Evolutionary conservation across 163 green algal genomes (phyloP).

Genomic region (Scenedesmus sp.): DNA sequence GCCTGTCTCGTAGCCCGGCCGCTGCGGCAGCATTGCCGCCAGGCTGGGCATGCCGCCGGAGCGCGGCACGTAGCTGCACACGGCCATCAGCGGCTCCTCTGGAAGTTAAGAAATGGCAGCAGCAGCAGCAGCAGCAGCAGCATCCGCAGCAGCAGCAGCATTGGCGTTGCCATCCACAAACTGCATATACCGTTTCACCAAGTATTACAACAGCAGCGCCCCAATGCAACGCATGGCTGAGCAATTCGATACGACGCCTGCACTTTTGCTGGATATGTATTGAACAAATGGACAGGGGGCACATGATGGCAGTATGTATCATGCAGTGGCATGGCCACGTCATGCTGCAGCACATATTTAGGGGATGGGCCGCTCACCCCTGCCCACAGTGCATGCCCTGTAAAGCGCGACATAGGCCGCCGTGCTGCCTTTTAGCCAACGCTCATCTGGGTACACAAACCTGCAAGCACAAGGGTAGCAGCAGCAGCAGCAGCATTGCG

Average conservation of each 20-base stretch:
- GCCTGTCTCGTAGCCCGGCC: neutral
- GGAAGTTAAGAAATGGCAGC: neutral
- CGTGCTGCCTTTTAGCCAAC: slow-evolving; percentile 42
- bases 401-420: slow-evolving; percentile 53
- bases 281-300: too few relatives aligned
- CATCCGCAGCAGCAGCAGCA: neutral
- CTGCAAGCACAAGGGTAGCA: neutral
- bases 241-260: too few relatives aligned
- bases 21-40: slow-evolving; percentile 44
- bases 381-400: slow-evolving; percentile 11
- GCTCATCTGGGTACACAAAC: slow-evolving; percentile 60
- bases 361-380: neutral
- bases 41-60: neutral
- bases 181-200: too few relatives aligned
- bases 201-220: too few relatives aligned
- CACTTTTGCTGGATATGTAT: too few relatives aligned
- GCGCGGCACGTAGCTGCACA: slow-evolving; percentile 25
- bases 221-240: too few relatives aligned
- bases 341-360: too few relatives aligned
- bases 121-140: neutral
- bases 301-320: too few relatives aligned
- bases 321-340: too few relatives aligned
- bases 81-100: slow-evolving; percentile 24
- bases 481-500: neutral
- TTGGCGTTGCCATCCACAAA: neutral